These are phyloP conservation scores for Hydrangea macrophylla DNA, from an alignment of 148 eudicot genomes.

Conservation along the genomic window DNA sequence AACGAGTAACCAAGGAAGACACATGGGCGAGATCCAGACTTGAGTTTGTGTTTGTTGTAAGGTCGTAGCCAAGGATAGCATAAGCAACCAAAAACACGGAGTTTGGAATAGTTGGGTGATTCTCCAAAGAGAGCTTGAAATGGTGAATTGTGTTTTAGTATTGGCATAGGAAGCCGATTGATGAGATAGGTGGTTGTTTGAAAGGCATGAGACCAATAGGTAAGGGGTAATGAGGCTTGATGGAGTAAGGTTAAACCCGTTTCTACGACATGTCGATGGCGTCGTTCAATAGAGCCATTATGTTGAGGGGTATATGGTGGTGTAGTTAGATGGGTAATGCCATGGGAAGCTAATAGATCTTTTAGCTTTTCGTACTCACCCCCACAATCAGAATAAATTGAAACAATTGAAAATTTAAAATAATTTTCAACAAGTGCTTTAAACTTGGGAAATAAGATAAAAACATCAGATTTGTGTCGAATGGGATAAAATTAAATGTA, in stretches of 20 bases:
- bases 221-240: background rate
- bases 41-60: background rate
- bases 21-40: background rate
- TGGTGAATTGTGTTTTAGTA: background rate
- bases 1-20: too few species aligned
- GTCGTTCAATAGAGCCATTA: background rate
- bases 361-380: background rate
- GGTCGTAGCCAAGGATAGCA: background rate
- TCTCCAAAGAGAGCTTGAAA: background rate
- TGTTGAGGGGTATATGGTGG: background rate
- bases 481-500: conserved; percentile 1
- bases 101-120: background rate
- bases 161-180: background rate
- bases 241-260: background rate
- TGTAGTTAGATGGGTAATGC: background rate
- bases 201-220: background rate
- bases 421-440: background rate
- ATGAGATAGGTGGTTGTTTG: background rate
- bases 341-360: background rate
- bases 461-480: background rate
- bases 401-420: background rate
- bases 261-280: background rate
- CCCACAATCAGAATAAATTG: background rate
- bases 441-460: background rate
- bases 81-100: background rate